Conservation (phyloP, 495 filamentous ascomycete species). For the Aspergillus olivimuriae region DNA sequence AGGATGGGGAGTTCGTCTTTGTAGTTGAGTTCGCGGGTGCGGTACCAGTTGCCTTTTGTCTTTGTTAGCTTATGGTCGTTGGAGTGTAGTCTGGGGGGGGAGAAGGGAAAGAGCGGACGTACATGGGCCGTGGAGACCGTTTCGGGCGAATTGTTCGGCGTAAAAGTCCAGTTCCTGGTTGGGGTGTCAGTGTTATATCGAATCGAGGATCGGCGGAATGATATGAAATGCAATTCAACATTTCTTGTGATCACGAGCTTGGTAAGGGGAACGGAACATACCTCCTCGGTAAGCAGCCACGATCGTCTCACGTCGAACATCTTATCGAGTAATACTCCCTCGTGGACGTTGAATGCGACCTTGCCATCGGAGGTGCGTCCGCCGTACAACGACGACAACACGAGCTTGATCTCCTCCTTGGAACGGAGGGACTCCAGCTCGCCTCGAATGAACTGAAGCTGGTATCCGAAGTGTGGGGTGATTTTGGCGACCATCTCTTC, state of each 20-base stretch:
- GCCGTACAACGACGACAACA: conserved; percentile 65
- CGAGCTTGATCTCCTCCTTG: conserved; percentile 54
- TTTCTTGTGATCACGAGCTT: too few relatives aligned
- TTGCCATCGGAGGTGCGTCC: conserved; percentile 50
- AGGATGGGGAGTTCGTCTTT: conserved; percentile 61
- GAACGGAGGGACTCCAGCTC: conserved; percentile 57
- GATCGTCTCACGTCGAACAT: conserved; percentile 42
- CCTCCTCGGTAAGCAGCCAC: conserved; percentile 54
- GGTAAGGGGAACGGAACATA: conserved; percentile 7
- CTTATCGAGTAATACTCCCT: conserved; percentile 52
- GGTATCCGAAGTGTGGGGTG: conserved; percentile 77
- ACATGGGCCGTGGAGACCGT: conserved; percentile 70
- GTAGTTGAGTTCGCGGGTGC: conserved; percentile 61
- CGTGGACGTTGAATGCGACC: conserved; percentile 41
- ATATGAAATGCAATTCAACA: too few relatives aligned
- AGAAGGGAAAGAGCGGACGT: conserved; percentile 22
- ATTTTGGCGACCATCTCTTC: conserved; percentile 47
- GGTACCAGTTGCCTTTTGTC: conserved; percentile 78
- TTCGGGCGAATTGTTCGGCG: conserved; percentile 56
- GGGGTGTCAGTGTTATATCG: conserved; percentile 11
- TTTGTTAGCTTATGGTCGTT: too few relatives aligned
- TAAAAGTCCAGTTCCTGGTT: conserved; percentile 69
- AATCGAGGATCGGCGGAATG: too few relatives aligned
- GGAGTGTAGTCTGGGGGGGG: too few relatives aligned
- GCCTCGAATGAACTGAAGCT: conserved; percentile 65